These are phyloP conservation scores for Bacidia rubella DNA, from an alignment of 495 filamentous ascomycete species.

Conservation along the genomic window DNA sequence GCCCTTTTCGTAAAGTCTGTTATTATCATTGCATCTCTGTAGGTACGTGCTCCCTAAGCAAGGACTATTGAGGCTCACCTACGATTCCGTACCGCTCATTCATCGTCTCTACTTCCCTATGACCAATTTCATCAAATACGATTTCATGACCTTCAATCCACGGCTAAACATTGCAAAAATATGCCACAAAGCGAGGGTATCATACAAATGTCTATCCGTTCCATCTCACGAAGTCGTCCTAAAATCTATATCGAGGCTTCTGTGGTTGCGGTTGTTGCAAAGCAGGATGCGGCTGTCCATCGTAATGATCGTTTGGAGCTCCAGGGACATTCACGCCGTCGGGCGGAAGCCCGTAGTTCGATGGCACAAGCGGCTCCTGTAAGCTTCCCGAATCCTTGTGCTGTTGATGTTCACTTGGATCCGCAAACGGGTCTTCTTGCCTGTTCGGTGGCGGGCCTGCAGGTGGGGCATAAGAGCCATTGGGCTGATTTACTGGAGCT, in stretches of 20 bases:
- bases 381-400: neutral
- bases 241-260: neutral
- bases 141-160: too few relatives aligned
- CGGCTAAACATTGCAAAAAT: too few relatives aligned
- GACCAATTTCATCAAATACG: too few relatives aligned
- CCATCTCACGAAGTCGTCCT: neutral
- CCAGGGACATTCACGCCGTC: neutral
- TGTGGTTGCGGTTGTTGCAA: neutral
- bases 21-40: too few relatives aligned
- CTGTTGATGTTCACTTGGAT: conserved; percentile 4
- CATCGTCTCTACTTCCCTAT: too few relatives aligned
- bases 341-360: conserved; percentile 10
- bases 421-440: conserved; percentile 8
- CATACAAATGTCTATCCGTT: neutral
- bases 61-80: too few relatives aligned
- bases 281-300: neutral
- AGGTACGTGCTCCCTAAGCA: too few relatives aligned
- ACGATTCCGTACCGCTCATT: too few relatives aligned
- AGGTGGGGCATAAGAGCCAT: neutral
- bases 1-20: too few relatives aligned
- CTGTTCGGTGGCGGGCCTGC: neutral
- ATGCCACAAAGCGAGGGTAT: neutral
- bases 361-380: conserved; percentile 1
- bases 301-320: neutral
- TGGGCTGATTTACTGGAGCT: neutral